A percentile compares a stretch with the other conserved stretches of the same genome.
phyloP scores from a whole-genome alignment of 306 rosid genomes.

The Dryas drummondii region DNA sequence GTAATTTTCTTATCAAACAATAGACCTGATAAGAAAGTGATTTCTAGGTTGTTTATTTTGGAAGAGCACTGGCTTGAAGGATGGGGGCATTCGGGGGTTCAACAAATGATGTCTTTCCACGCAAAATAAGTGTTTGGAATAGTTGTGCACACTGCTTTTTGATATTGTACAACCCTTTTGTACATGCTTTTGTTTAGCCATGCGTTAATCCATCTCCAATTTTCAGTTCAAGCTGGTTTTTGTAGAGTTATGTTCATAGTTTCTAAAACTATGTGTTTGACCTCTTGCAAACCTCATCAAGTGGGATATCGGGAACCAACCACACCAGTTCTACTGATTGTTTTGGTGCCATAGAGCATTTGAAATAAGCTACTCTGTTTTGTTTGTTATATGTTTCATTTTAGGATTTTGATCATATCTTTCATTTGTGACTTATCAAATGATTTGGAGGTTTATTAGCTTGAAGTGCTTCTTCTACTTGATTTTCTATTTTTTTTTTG shows the following conservation, averaged over 20 bases:
- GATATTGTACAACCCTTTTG: not conserved
- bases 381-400: not conserved
- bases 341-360: not conserved
- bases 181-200: not conserved
- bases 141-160: not conserved
- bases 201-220: not conserved
- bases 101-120: not conserved
- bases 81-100: no score
- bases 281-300: not conserved
- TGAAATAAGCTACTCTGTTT: not conserved
- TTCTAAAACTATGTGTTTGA: not conserved
- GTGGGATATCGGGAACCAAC: not conserved
- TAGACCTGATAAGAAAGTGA: conserved; percentile 2
- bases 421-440: not conserved
- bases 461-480: not conserved
- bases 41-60: not conserved
- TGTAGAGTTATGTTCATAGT: not conserved
- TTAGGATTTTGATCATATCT: not conserved
- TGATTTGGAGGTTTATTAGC: not conserved
- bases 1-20: not conserved
- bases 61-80: not conserved
- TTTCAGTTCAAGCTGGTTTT: not conserved
- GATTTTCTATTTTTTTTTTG: no score
- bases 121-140: not conserved
- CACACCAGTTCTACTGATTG: not conserved